Base-by-base conservation (phyloP, 768 basidiomycete genomes). In the Pulveroboletus sp. region DNA sequence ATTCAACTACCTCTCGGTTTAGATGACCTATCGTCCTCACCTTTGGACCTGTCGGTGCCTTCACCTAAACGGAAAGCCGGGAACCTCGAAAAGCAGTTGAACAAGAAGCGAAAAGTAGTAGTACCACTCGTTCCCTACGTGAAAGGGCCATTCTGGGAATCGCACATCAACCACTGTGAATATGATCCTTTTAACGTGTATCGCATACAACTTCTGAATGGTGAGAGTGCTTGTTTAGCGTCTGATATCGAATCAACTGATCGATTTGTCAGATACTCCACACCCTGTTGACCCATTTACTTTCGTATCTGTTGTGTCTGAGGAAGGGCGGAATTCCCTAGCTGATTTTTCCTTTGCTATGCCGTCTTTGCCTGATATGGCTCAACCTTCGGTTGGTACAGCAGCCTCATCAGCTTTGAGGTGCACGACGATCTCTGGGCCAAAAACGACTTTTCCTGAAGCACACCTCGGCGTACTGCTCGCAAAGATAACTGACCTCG, bases 101-200 rank as follows among this genome's bases (percentile, higher is more conserved):
- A 72, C 33, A 90, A 89, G 73, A 89, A 84, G 64, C 76, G 88
- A 58, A 87, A 86, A 56, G 78, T 84, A 14, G 83, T 92, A 26
- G 73, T 86, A 5, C 88, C 86, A 3, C 76, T 97, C 13, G 78
- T 91, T 5, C 86, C 92, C 14, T 90, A 85, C 57, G 73, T 76
- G 17, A 91, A 84, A 65, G 93, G 93, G 4, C 92, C 93, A 27
- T 77, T 77, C 50, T 93, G 86, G 83, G 93, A 95, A 65, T 66
- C 73, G 1, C 66, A 64, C 10, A 72, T 94, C 51, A 87, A 88
- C 3, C 69, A 76, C 17, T 84, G 84, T 60, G 75, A 78, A 38
- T 81, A 83, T 52, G 82, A 84, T 39, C 78, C 84, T 6, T 86
- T 95, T 66, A 79, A 79, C 27, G 71, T 76, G 24, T 93, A 91